These are phyloP conservation scores for Tulasnella sp. DNA, from an alignment of 768 basidiomycete species.

Conservation along the genomic window DNA sequence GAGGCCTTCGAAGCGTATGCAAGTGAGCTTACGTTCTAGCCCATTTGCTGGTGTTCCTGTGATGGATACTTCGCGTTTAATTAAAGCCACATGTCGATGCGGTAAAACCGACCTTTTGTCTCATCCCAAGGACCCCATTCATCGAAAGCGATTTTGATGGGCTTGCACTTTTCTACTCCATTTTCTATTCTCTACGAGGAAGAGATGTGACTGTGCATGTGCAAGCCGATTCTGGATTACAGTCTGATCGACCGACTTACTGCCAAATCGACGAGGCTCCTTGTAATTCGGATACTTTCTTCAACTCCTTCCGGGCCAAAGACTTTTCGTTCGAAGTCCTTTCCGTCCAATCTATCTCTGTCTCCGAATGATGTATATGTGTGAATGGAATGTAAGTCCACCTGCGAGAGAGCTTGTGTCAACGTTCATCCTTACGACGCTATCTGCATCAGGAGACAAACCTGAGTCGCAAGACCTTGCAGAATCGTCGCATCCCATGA, in stretches of 20 bases:
- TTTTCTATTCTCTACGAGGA: conserved; percentile 24
- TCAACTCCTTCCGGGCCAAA: conserved; percentile 40
- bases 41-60: conserved; percentile 9
- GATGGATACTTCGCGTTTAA: background rate
- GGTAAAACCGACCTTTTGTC: conserved; percentile 20
- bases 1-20: background rate
- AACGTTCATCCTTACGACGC: background rate
- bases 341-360: background rate
- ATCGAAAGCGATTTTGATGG: conserved; percentile 40
- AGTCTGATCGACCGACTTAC: background rate
- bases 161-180: conserved; percentile 17
- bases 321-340: conserved; percentile 7
- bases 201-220: background rate
- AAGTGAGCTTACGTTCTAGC: background rate
- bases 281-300: conserved; percentile 45
- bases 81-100: background rate
- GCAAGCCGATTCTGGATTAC: background rate
- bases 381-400: conserved; percentile 11
- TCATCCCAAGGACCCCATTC: conserved; percentile 49
- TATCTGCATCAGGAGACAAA: background rate
- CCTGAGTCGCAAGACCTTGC: conserved; percentile 24
- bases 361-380: conserved; percentile 11
- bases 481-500: conserved; percentile 37
- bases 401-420: background rate
- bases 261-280: conserved; percentile 46